Evolutionary conservation across 176 grass and related monocot species (phyloP), one percentile per base, ranked within the genome.

Genomic region (Canna indica): DNA sequence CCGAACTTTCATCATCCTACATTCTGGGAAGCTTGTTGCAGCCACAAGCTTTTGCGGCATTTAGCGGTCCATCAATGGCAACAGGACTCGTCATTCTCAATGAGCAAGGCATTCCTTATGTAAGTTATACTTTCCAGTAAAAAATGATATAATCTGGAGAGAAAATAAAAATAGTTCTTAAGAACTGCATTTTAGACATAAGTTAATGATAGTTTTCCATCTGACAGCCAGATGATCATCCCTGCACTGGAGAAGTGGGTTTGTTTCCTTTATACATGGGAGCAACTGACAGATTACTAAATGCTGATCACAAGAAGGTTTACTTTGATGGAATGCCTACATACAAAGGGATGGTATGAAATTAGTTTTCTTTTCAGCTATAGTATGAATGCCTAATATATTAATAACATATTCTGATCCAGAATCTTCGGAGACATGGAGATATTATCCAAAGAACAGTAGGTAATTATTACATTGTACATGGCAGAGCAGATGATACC

Each of bases 281-380:
- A 3, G 85, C 93, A 78, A 92, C 79, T 59, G 67, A 90, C 68
- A 36, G 39, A 16, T 83, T 92, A 65, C 86, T 97, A 68, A 97
- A 97, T 35, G 84, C 80, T 77, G 84, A 92, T 64, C 77, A 97
- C 31, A 62, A 87, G n/a, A 97, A 87, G 78, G 86, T 90, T 90
- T 97, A 97, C 78, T 97, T 92, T 75, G 88, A 92, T 81, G 88
- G 84, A 56, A 92, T 97, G 93, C 88, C 93, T 4, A 85, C 73
- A 72, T 97, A 92, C 80, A 97, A 67, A 83, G 88, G 84, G 74
- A 76, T 72, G 81, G 93, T 92, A 90, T 62, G 79, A 27, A 87
- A 12, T 56, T 50, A 26, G 1, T 15, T 24, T 27, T 20, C 1
- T 17, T 14, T 47, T n/a, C 26, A 5, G n/a, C 53, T 58, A n/a